Evolutionary conservation across 345 rosid species (phyloP).

Genomic region (Eucalyptus melliodora): DNA sequence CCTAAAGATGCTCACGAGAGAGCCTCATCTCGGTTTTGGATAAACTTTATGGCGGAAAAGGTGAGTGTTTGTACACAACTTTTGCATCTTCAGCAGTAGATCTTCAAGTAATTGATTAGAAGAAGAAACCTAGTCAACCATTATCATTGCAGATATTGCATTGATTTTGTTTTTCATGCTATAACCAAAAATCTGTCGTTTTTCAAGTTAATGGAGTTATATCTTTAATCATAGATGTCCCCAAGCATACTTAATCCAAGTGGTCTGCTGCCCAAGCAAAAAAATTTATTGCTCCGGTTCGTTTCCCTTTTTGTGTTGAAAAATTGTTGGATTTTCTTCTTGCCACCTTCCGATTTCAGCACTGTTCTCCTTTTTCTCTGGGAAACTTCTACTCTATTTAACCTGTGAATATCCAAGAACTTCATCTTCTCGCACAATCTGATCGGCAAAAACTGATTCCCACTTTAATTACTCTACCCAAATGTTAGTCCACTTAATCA

Average conservation of each 20-base stretch:
- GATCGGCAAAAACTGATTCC: not conserved
- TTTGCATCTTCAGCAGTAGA: not conserved
- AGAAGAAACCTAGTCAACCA: not conserved
- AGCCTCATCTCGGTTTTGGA: conserved; percentile 12
- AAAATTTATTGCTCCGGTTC: not conserved
- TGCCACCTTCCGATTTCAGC: not conserved
- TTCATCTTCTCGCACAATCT: not conserved
- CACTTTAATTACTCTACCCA: not conserved
- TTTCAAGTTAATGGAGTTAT: not conserved
- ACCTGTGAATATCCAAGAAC: not conserved
- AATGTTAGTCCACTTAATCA: not conserved
- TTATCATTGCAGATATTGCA: not conserved
- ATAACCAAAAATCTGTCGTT: not conserved
- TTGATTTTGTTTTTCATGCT: not conserved
- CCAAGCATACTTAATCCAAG: not conserved
- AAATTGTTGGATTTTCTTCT: not conserved
- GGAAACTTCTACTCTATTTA: not conserved
- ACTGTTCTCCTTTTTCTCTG: not conserved
- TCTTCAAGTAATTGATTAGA: not conserved
- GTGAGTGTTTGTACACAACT: not conserved
- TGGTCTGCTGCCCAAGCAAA: not conserved
- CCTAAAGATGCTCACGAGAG: conserved; percentile 7
- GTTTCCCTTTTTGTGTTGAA: not conserved
- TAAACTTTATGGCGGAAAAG: conserved; percentile 15
- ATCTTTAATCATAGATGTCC: not conserved